Evolutionary conservation across 805 yeast genomes (phyloP).

Genomic region (Candida boidinii): DNA sequence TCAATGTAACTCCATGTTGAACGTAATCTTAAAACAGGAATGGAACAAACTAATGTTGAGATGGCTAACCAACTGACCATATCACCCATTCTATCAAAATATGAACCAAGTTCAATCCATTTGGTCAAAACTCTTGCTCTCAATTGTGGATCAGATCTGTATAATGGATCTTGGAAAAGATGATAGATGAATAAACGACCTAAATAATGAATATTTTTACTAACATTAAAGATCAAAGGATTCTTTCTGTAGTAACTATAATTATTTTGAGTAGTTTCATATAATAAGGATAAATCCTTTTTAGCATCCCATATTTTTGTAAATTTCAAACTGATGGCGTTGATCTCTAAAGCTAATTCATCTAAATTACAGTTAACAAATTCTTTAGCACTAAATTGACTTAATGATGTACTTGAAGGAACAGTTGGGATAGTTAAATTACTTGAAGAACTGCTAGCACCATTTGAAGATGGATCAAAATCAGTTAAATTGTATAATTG

Average conservation of each 20-base stretch:
- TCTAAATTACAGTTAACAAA: slow-evolving; percentile 50
- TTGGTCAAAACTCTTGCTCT: slow-evolving; percentile 63
- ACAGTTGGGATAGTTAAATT: slow-evolving; percentile 2
- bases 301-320: slow-evolving; percentile 71
- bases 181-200: slow-evolving; percentile 66
- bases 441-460: slow-evolving; percentile 6
- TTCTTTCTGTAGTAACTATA: slow-evolving; percentile 44
- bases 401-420: slow-evolving; percentile 1
- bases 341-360: slow-evolving; percentile 54
- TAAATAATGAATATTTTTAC: slow-evolving; percentile 63
- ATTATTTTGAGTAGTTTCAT: slow-evolving; percentile 40
- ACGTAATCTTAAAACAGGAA: slow-evolving; percentile 67
- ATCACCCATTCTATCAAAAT: slow-evolving; percentile 73
- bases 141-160: slow-evolving; percentile 24
- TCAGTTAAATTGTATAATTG: slow-evolving; percentile 28
- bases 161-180: slow-evolving; percentile 44
- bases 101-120: slow-evolving; percentile 82
- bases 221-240: slow-evolving; percentile 70
- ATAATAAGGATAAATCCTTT: slow-evolving; percentile 66
- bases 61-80: slow-evolving; percentile 93
- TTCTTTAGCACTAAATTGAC: slow-evolving; percentile 23
- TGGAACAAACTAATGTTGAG: slow-evolving; percentile 73
- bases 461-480: slow-evolving; percentile 14
- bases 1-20: slow-evolving; percentile 71
- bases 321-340: slow-evolving; percentile 58